Evolutionary conservation across 2,329 filamentous ascomycete species (phyloP), one percentile per base, ranked within the genome.

Genomic region (Ophiocordyceps camponoti-leonardi): DNA sequence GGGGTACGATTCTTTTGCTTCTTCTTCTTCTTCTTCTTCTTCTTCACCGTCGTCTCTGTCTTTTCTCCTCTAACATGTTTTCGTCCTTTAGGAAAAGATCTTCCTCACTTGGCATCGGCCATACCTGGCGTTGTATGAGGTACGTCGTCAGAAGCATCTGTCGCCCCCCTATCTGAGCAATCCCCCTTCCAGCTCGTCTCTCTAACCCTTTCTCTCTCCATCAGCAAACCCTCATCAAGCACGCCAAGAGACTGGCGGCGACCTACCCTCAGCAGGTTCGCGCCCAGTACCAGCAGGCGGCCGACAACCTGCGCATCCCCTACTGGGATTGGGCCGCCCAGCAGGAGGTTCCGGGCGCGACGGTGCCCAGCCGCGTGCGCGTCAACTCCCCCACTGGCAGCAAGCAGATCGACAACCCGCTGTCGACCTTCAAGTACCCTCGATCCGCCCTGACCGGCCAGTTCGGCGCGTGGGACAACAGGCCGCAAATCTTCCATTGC

Each of bases 81-180:
- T 11, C 5, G 16, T 16, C n/a, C 16, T 20, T 16, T 39, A 72
- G 70, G 67, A 73, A 54, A 58, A 63, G n/a, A 54, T 69, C 22
- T 73, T 76, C 49, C 53, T 67, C 7, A 57, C 68, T 18, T 78
- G 72, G 75, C 75, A 79, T 55, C 69, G 73, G 6, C 67, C 72
- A 4, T 77, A 72, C 48, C 53, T 75, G 40, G 60, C 67, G 8
- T 61, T 77, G 6, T 76, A 64, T 46, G 75, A 79, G 63, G 71
- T 73, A 57, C 12, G 57, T 48, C 22, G 16, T 31, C 18, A 30
- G n/a, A 26, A 28, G n/a, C n/a, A n/a, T n/a, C n/a, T n/a, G n/a
- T n/a, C n/a, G n/a, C n/a, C n/a, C n/a, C n/a, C n/a, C n/a, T n/a
- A n/a, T n/a, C n/a, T n/a, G n/a, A n/a, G n/a, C n/a, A n/a, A n/a